phyloP scores from a whole-genome alignment of 192 early-diverging fungal species.

The Rhizoclosmatium sp. region DNA sequence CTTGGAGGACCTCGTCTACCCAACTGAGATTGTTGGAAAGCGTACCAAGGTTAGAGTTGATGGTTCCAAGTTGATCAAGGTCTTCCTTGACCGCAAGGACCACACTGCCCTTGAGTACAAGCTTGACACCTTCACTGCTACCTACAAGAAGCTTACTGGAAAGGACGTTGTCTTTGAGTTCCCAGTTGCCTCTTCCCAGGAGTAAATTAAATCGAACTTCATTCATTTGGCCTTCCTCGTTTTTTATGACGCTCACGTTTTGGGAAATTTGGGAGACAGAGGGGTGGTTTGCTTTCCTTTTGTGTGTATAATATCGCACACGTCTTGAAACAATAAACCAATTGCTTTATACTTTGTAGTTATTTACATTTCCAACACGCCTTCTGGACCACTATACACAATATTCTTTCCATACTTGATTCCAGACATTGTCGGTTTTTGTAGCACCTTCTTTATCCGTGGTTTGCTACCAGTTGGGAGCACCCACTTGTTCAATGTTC shows the following conservation, averaged over 20 bases:
- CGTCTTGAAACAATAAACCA: not conserved
- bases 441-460: not conserved
- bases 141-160: conserved; percentile 95
- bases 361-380: not conserved
- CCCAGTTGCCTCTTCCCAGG: conserved; percentile 60
- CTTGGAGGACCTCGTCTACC: conserved; percentile 97
- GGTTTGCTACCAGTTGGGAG: not conserved
- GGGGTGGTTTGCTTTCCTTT: not conserved
- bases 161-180: conserved; percentile 99
- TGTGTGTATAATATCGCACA: not conserved
- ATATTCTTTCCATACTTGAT: conserved; percentile 4
- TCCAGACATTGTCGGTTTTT: not conserved
- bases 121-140: conserved; percentile 95
- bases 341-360: not conserved
- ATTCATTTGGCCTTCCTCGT: not conserved
- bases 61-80: conserved; percentile 90
- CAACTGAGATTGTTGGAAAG: conserved; percentile 99
- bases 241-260: not conserved
- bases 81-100: conserved; percentile 98
- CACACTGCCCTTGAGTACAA: conserved; percentile 97
- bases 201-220: conserved; percentile 43
- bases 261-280: not conserved
- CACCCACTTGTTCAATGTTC: not conserved
- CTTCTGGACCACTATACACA: not conserved
- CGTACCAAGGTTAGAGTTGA: conserved; percentile 96